Conservation (phyloP, 192 early-diverging fungal species). For the Diversispora eburnea region DNA sequence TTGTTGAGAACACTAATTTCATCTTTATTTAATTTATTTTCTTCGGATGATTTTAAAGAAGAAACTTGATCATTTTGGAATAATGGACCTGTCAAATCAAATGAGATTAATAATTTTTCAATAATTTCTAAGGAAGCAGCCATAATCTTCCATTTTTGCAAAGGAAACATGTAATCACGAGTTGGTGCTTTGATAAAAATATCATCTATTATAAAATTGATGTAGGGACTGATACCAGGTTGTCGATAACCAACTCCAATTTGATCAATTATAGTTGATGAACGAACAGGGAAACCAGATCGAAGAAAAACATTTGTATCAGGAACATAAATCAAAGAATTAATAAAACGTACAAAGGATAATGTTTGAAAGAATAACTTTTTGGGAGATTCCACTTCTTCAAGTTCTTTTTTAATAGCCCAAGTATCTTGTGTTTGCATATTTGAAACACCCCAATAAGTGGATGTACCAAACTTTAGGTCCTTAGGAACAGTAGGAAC, state of each 20-base stretch:
- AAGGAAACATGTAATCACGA: slow-evolving; percentile 60
- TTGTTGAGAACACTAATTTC: neutral
- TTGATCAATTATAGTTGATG: slow-evolving; percentile 51
- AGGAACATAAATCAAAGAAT: slow-evolving; percentile 62
- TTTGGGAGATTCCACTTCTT: slow-evolving; percentile 72
- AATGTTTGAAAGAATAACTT: slow-evolving; percentile 85
- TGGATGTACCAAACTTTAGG: neutral
- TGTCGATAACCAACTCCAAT: slow-evolving; percentile 66
- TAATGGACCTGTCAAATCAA: slow-evolving; percentile 57
- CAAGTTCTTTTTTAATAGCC: slow-evolving; percentile 73
- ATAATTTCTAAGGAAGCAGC: slow-evolving; percentile 69
- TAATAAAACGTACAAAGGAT: slow-evolving; percentile 75
- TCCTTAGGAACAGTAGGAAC: slow-evolving; percentile 29
- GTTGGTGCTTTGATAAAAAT: slow-evolving; percentile 76
- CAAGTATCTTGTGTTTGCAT: slow-evolving; percentile 5
- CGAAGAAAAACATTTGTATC: slow-evolving; percentile 37
- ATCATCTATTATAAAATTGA: slow-evolving; percentile 79
- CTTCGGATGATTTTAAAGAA: neutral
- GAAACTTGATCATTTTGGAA: slow-evolving; percentile 22
- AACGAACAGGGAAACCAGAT: slow-evolving; percentile 35
- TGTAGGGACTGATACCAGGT: slow-evolving; percentile 75
- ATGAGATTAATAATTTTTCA: slow-evolving; percentile 72
- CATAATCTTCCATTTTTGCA: slow-evolving; percentile 77
- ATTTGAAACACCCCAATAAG: slow-evolving; percentile 25
- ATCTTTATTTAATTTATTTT: slow-evolving; percentile 12